Evolutionary conservation across 495 filamentous ascomycete species (phyloP).

Genomic region (Trichodelitschia bisporula): DNA sequence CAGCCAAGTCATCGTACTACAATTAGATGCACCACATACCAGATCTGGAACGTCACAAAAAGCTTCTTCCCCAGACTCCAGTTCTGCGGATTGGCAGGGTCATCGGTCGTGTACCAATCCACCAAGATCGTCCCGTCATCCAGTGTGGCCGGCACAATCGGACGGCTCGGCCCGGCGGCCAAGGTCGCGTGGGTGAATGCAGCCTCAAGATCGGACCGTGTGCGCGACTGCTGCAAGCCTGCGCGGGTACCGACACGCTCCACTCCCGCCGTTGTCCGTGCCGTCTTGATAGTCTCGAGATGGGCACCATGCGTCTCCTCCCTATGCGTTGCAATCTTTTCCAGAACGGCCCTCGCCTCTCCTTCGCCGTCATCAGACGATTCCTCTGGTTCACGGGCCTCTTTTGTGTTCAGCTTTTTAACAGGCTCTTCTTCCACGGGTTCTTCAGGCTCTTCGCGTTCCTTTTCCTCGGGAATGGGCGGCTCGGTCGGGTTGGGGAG

Average conservation of each 20-base stretch:
- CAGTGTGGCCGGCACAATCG: conserved; percentile 7
- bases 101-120: conserved; percentile 15
- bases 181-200: conserved; percentile 5
- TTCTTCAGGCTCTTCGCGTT: not conserved
- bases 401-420: no score
- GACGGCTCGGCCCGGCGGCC: conserved; percentile 3
- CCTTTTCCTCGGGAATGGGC: not conserved
- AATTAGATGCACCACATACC: conserved; percentile 9
- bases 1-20: conserved; percentile 16
- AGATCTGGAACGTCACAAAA: conserved; percentile 8
- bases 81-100: conserved; percentile 13
- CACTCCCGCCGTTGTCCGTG: not conserved
- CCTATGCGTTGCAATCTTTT: not conserved
- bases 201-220: conserved; percentile 8
- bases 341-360: not conserved
- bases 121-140: conserved; percentile 12
- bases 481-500: no score
- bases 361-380: not conserved
- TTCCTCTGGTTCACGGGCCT: no score
- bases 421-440: not conserved
- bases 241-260: conserved; percentile 4
- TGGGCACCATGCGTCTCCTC: not conserved
- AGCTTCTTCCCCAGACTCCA: conserved; percentile 10
- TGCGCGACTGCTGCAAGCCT: conserved; percentile 6
- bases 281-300: not conserved